Evolutionary conservation across 257 asterid genomes (phyloP).

Genomic region (Apocynum venetum): DNA sequence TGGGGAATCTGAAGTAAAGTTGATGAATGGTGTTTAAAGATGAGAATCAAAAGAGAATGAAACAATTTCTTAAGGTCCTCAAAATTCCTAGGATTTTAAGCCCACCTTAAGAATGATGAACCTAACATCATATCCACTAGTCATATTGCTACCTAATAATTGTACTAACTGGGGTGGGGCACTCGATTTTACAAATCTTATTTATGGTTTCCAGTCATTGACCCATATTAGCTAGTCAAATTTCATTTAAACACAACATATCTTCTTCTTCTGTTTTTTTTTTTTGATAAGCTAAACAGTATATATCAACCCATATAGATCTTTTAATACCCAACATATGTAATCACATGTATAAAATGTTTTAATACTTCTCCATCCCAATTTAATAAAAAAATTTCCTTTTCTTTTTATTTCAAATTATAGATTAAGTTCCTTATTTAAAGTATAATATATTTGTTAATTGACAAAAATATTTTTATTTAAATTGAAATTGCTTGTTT

Average conservation of each 20-base stretch:
- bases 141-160: neutral
- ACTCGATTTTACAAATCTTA: neutral
- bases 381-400: too few relatives aligned
- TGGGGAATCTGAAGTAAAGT: slow-evolving; percentile 16
- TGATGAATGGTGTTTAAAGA: neutral
- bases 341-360: neutral
- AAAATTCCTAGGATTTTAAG: slow-evolving; percentile 5
- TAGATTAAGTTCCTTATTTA: too few relatives aligned
- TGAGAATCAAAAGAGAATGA: neutral
- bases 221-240: neutral
- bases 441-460: too few relatives aligned
- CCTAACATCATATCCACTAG: neutral
- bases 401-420: too few relatives aligned
- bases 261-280: too few relatives aligned
- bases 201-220: neutral
- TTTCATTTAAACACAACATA: neutral
- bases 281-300: too few relatives aligned
- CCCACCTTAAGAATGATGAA: neutral
- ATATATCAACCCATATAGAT: neutral
- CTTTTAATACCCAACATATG: neutral
- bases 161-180: neutral
- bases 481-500: too few relatives aligned
- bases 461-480: too few relatives aligned
- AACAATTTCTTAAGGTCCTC: neutral
- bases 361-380: too few relatives aligned